These are phyloP conservation scores for Agaricus bisporus DNA, from an alignment of 768 basidiomycete genomes.

Conservation along the genomic window DNA sequence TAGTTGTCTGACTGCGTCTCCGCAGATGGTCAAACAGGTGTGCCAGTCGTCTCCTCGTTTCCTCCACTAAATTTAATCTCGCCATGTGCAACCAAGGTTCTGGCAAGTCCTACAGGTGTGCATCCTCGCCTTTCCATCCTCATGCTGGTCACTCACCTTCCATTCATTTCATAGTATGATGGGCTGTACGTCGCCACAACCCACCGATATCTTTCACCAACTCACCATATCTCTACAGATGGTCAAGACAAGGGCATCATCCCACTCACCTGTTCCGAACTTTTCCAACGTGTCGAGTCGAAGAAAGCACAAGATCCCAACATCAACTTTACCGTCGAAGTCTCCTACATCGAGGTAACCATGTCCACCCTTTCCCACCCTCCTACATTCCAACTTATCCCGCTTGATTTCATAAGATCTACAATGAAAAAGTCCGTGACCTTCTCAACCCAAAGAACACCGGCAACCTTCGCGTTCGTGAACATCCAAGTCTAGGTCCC, in stretches of 20 bases:
- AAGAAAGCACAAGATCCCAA: constrained; percentile 61
- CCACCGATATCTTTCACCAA: neutral
- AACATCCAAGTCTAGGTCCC: constrained; percentile 94
- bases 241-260: constrained; percentile 97
- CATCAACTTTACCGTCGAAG: constrained; percentile 85
- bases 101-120: constrained; percentile 88
- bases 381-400: neutral
- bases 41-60: constrained; percentile 1
- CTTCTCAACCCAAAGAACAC: constrained; percentile 96
- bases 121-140: neutral
- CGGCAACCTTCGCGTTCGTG: constrained; percentile 92
- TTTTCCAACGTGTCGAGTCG: constrained; percentile 76
- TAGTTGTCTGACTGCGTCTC: constrained; percentile 9
- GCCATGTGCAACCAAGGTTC: constrained; percentile 47
- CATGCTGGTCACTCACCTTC: neutral
- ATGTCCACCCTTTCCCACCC: constrained; percentile 13
- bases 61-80: neutral
- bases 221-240: constrained; percentile 39
- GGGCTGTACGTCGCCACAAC: constrained; percentile 64
- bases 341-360: constrained; percentile 90
- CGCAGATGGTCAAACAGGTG: constrained; percentile 81
- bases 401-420: constrained; percentile 50
- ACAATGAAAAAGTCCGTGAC: constrained; percentile 97
- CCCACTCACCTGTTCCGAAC: constrained; percentile 88
- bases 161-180: constrained; percentile 64